A percentile compares a stretch with the other conserved stretches of the same genome.
phyloP scores from a whole-genome alignment of 2,329 filamentous ascomycete genomes.

The Fusarium tanahbumbuense region DNA sequence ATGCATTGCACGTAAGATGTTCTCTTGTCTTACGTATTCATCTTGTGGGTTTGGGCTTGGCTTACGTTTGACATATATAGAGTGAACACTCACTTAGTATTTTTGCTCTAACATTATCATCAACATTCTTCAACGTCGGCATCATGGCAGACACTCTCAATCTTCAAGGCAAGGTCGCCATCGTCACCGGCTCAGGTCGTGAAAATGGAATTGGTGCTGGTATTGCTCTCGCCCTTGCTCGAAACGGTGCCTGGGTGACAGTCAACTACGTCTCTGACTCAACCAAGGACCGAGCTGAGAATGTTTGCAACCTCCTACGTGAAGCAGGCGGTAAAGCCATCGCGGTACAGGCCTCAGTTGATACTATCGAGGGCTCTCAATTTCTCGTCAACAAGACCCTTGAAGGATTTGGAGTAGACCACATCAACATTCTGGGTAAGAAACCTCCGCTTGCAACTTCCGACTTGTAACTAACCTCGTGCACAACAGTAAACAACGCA shows the following conservation, averaged over 20 bases:
- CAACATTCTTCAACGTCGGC: fast-evolving
- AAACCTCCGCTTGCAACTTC: no score
- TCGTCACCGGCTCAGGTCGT: slow-evolving; percentile 56
- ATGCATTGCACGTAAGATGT: no score
- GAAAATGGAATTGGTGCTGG: slow-evolving; percentile 59
- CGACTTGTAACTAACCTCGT: background rate
- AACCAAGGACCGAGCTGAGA: slow-evolving; percentile 46
- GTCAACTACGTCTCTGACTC: slow-evolving; percentile 56
- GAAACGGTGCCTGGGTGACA: slow-evolving; percentile 55
- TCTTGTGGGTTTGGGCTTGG: no score
- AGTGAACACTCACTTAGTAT: no score
- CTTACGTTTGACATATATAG: background rate
- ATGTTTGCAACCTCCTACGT: slow-evolving; percentile 46
- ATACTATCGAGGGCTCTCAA: slow-evolving; percentile 48
- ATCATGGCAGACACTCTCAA: slow-evolving; percentile 50
- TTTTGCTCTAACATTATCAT: fast-evolving
- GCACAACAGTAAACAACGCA: slow-evolving; percentile 53
- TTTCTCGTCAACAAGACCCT: slow-evolving; percentile 53
- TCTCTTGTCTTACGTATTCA: no score
- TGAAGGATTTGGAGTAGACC: slow-evolving; percentile 48
- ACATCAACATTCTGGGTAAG: slow-evolving; percentile 57
- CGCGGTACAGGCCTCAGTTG: slow-evolving; percentile 51
- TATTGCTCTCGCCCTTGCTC: slow-evolving; percentile 54
- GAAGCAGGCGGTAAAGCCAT: slow-evolving; percentile 48
- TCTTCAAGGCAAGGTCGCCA: slow-evolving; percentile 56